phyloP scores from a whole-genome alignment of 805 yeast genomes.

The Ogataea kodamae region DNA sequence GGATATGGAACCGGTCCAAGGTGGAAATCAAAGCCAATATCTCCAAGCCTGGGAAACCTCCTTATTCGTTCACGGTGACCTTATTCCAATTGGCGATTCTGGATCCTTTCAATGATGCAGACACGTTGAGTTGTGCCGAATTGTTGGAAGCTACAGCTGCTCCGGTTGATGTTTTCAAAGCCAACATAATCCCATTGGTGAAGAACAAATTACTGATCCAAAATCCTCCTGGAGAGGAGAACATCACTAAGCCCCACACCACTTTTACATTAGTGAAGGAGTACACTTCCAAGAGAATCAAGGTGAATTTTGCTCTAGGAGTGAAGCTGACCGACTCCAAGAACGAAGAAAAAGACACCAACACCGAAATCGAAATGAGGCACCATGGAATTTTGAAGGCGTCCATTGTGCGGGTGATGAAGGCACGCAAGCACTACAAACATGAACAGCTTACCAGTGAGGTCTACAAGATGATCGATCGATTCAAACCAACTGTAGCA shows the following conservation, averaged over 20 bases:
- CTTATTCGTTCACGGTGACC: conserved; percentile 77
- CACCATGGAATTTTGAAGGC: conserved; percentile 72
- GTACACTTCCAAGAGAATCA: conserved; percentile 78
- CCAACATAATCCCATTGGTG: conserved; percentile 75
- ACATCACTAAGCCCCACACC: conserved; percentile 49
- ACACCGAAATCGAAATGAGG: conserved; percentile 68
- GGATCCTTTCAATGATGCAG: conserved; percentile 74
- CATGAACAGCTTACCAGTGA: conserved; percentile 84
- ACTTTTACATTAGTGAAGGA: conserved; percentile 69
- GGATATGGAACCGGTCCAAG: conserved; percentile 95
- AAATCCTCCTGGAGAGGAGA: conserved; percentile 58
- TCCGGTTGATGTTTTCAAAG: conserved; percentile 60
- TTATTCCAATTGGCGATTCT: conserved; percentile 84
- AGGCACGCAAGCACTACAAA: conserved; percentile 75
- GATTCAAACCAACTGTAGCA: conserved; percentile 82
- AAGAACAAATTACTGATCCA: conserved; percentile 73
- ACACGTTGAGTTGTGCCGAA: conserved; percentile 55
- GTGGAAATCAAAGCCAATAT: conserved; percentile 88
- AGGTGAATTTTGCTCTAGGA: conserved; percentile 61
- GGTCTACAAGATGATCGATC: conserved; percentile 76
- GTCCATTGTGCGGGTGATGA: conserved; percentile 94
- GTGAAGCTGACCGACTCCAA: conserved; percentile 49
- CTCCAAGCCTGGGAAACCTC: conserved; percentile 75
- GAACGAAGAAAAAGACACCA: conserved; percentile 77
- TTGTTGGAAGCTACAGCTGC: conserved; percentile 67